A percentile compares a stretch with the other conserved stretches of the same genome.
Evolutionary conservation across 768 basidiomycete genomes (phyloP).

Genomic region (Sarcodon aspratus): DNA sequence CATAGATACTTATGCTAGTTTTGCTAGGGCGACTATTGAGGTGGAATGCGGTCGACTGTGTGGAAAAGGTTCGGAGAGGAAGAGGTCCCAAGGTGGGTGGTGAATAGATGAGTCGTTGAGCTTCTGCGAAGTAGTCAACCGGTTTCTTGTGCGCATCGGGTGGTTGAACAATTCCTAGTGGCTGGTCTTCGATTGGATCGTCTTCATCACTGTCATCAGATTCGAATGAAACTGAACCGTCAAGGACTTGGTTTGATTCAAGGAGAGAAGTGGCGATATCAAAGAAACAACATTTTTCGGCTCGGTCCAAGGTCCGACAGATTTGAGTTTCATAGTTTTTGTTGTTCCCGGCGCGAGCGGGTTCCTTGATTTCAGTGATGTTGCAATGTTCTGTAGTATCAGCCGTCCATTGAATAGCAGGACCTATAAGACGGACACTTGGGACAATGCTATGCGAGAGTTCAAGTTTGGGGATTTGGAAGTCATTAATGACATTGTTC

Average conservation of each 20-base stretch:
- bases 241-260: neutral
- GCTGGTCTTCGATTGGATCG: neutral
- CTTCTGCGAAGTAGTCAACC: neutral
- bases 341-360: neutral
- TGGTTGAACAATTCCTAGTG: neutral
- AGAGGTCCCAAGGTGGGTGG: neutral
- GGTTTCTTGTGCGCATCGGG: no score
- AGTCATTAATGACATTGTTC: neutral
- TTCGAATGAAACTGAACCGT: neutral
- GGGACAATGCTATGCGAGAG: constrained; percentile 17
- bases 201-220: neutral
- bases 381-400: constrained; percentile 18
- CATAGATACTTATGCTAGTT: constrained; percentile 10
- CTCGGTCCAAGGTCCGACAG: constrained; percentile 7
- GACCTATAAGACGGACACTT: constrained; percentile 14
- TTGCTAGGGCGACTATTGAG: constrained; percentile 12
- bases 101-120: neutral
- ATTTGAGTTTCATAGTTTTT: constrained; percentile 12
- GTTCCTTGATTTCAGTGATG: neutral
- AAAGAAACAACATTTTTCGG: neutral
- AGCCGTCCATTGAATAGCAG: constrained; percentile 22
- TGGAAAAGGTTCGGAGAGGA: constrained; percentile 8
- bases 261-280: neutral
- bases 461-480: constrained; percentile 17
- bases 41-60: constrained; percentile 12